Conservation (phyloP, 1,284 basidiomycete genomes). For the Wallemia hederae region DNA sequence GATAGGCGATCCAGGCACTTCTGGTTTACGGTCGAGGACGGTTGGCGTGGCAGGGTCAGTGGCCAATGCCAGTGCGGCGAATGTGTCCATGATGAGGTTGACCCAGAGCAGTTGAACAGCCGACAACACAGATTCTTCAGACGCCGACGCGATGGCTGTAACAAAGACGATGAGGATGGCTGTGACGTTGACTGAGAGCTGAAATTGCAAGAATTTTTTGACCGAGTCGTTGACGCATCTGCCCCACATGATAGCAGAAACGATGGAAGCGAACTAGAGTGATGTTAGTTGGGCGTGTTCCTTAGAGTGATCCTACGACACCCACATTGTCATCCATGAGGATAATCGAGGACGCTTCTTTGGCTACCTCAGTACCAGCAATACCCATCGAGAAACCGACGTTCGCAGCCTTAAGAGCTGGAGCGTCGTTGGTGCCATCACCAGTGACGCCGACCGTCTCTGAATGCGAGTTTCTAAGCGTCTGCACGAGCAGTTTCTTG, state of each 20-base stretch:
- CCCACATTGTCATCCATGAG: conserved; percentile 30
- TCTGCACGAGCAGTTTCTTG: conserved; percentile 76
- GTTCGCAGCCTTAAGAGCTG: conserved; percentile 75
- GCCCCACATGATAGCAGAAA: conserved; percentile 95
- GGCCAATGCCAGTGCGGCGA: conserved; percentile 82
- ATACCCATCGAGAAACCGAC: conserved; percentile 98
- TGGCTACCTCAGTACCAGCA: conserved; percentile 91
- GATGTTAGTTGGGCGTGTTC: background rate
- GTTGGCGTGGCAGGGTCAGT: conserved; percentile 68
- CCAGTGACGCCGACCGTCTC: conserved; percentile 93
- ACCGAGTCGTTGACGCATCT: conserved; percentile 94
- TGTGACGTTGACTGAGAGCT: conserved; percentile 83
- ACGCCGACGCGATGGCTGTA: conserved; percentile 46
- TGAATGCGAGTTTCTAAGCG: conserved; percentile 44
- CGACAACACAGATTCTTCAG: conserved; percentile 57
- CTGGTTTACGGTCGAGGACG: conserved; percentile 66
- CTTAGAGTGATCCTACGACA: background rate
- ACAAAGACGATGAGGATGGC: conserved; percentile 84
- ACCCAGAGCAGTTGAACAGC: conserved; percentile 94
- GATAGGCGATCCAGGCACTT: conserved; percentile 56
- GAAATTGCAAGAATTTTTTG: conserved; percentile 93
- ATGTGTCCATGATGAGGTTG: conserved; percentile 44
- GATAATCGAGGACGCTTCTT: conserved; percentile 96
- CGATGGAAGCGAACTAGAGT: conserved; percentile 59
- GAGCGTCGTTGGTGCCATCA: conserved; percentile 93